Evolutionary conservation across 495 filamentous ascomycete species (phyloP), one percentile per base, ranked within the genome.

Genomic region (Hypoxylon cercidicola): DNA sequence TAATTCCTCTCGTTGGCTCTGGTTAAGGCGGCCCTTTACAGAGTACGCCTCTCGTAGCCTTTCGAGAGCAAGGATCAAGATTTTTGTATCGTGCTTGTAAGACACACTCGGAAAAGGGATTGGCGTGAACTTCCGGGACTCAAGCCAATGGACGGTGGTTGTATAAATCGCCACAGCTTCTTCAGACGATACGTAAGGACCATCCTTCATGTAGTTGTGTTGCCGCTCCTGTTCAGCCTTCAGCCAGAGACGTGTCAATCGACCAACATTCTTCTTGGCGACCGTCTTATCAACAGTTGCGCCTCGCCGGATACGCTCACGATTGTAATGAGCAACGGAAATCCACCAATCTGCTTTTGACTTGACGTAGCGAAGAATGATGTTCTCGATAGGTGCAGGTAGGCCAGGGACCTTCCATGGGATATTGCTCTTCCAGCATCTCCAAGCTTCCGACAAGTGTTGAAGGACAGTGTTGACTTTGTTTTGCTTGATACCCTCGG

Each of bases 341-440:
- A 99, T 94, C 95, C 95, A 99, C 96, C 95, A 99, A 75, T 99
- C 95, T 21, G 95, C 96, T 80, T 99, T 99, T 74, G 92, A 91
- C 83, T 99, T 99, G 59, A 99, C 95, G 67, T 99, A 99, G 61
- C 95, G 89, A 59, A 99, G 83, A 70, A 99, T 98, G 68, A 98
- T 96, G 70, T 98, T 98, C 77, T 99, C 95, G 56, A 99, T 98
- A 1, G 95, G 93, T 2, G 96, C 96, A 39, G 95, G 95, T 49
- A 99, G 76, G 25, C 95, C 95, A 54, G 95, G 95, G 2, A 99
- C 95, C 79, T 99, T 99, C 95, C 95, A 99, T 4, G 95, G 95
- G 69, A 99, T 98, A 71, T 99, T 99, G 83, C 93, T 97, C 90
- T 99, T 99, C 95, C 95, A 99, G 78, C 95, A 99, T 76, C 95